Evolutionary conservation across 2,329 filamentous ascomycete genomes (phyloP).

Genomic region (Penicillium sp.): DNA sequence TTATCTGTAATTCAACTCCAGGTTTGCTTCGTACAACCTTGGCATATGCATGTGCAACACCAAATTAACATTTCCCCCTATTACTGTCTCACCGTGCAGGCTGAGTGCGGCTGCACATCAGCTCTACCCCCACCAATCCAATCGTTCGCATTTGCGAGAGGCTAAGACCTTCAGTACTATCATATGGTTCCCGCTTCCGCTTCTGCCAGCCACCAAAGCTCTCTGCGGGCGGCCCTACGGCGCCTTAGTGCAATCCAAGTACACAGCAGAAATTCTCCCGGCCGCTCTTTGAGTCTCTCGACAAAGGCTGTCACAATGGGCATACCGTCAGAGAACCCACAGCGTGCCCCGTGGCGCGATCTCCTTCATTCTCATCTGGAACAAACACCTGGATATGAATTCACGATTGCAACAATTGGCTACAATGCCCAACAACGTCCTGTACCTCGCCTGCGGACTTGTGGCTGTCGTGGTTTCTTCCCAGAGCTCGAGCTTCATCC

Average conservation of each 20-base stretch:
- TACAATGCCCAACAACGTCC: constrained; percentile 12
- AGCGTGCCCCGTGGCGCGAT: constrained; percentile 25
- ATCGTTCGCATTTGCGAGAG: background rate
- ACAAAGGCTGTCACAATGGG: constrained; percentile 8
- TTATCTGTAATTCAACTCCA: constrained; percentile 1
- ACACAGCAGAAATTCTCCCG: background rate
- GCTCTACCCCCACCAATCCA: background rate
- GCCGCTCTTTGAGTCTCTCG: background rate
- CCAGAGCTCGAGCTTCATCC: constrained; percentile 57
- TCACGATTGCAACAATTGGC: constrained; percentile 24
- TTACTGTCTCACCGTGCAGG: too few relatives aligned
- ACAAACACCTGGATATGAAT: constrained; percentile 19
- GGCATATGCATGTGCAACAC: background rate
- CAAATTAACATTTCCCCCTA: background rate
- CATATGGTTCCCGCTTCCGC: constrained; percentile 1
- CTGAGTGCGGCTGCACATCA: background rate
- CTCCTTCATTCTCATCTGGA: constrained; percentile 21
- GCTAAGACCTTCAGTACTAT: background rate
- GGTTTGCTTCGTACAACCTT: background rate
- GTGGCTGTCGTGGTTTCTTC: constrained; percentile 81
- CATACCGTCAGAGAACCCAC: background rate
- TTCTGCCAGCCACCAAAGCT: background rate
- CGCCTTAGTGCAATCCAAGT: constrained; percentile 1
- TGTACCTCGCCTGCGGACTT: constrained; percentile 46
- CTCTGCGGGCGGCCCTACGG: background rate